A percentile compares a stretch with the other conserved stretches of the same genome.
These are phyloP conservation scores for Trematosphaeria pertusa DNA, from an alignment of 2,329 filamentous ascomycete genomes.

Conservation along the genomic window DNA sequence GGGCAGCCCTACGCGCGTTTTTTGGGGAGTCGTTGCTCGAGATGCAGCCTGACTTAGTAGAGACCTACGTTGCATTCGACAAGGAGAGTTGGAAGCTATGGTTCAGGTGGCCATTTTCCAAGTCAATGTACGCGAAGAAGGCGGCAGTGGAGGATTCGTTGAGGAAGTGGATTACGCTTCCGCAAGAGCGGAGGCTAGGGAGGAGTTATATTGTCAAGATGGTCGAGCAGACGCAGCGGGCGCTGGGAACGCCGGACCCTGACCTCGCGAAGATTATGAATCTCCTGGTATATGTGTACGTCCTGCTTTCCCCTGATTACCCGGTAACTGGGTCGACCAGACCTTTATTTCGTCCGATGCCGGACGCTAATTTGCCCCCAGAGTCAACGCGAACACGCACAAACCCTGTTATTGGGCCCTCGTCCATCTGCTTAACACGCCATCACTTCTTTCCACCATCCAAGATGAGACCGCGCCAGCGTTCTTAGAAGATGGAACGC, in stretches of 20 bases:
- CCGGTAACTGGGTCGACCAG: too few species aligned
- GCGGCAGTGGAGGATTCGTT: constrained; percentile 3
- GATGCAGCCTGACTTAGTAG: constrained; percentile 9
- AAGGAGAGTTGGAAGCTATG: constrained; percentile 12
- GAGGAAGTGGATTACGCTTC: constrained; percentile 6
- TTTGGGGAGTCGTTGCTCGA: constrained; percentile 10
- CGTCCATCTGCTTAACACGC: constrained; percentile 1
- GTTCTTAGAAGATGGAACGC: not conserved
- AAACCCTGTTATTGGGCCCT: constrained; percentile 6
- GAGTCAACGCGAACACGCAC: constrained; percentile 6
- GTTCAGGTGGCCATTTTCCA: constrained; percentile 9
- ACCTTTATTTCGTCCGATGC: not conserved
- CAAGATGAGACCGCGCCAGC: not conserved
- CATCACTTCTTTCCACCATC: not conserved
- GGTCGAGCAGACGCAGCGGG: not conserved
- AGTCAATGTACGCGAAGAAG: constrained; percentile 7
- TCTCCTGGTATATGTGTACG: constrained; percentile 4
- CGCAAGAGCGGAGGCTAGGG: constrained; percentile 1
- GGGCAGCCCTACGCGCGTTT: constrained; percentile 6
- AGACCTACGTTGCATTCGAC: constrained; percentile 6
- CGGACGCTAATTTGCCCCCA: not conserved
- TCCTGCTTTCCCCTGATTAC: too few species aligned
- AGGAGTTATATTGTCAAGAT: not conserved
- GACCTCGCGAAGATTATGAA: constrained; percentile 5
- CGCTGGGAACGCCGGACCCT: not conserved